A percentile compares a stretch with the other conserved stretches of the same genome.
These are phyloP conservation scores for Physcomitrellopsis africana DNA, from an alignment of 225 moss, liverwort and hornwort genomes.

Conservation along the genomic window DNA sequence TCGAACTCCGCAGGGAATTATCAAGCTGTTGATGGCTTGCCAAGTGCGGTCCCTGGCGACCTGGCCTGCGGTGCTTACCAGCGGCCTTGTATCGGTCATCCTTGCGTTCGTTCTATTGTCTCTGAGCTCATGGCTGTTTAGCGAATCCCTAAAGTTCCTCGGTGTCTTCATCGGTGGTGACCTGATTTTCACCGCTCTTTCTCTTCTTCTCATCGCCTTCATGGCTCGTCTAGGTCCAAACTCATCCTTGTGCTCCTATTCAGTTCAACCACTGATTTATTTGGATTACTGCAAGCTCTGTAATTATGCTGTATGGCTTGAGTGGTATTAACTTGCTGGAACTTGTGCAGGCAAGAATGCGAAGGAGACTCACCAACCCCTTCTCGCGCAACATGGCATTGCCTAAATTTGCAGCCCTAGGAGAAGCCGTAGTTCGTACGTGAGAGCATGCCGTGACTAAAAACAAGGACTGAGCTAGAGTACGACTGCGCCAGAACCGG, in stretches of 20 bases:
- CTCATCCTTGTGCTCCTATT: not conserved
- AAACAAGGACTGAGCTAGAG: not conserved
- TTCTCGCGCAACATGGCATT: slow-evolving; percentile 49
- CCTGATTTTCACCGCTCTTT: slow-evolving; percentile 55
- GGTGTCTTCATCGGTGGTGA: slow-evolving; percentile 71
- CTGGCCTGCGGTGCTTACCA: slow-evolving; percentile 80
- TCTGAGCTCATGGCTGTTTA: slow-evolving; percentile 56
- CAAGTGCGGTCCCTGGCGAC: slow-evolving; percentile 67
- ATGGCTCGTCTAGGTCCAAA: slow-evolving; percentile 68
- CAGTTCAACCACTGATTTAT: no score
- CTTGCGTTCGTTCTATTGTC: slow-evolving; percentile 68
- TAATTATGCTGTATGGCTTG: no score
- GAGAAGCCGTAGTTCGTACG: no score
- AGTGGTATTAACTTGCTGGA: no score
- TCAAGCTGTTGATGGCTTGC: slow-evolving; percentile 80
- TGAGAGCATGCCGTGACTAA: no score
- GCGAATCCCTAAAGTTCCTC: slow-evolving; percentile 55
- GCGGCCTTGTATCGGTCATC: slow-evolving; percentile 66
- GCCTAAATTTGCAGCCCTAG: slow-evolving; percentile 15
- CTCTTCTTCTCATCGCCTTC: slow-evolving; percentile 69
- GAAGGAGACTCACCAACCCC: slow-evolving; percentile 66
- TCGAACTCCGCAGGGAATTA: slow-evolving; percentile 46
- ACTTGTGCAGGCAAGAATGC: slow-evolving; percentile 32
- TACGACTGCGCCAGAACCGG: not conserved
- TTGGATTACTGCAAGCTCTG: no score